A percentile compares a stretch with the other conserved stretches of the same genome.
phyloP scores from a whole-genome alignment of 2,329 filamentous ascomycete species.

The Monosporascus sp. region DNA sequence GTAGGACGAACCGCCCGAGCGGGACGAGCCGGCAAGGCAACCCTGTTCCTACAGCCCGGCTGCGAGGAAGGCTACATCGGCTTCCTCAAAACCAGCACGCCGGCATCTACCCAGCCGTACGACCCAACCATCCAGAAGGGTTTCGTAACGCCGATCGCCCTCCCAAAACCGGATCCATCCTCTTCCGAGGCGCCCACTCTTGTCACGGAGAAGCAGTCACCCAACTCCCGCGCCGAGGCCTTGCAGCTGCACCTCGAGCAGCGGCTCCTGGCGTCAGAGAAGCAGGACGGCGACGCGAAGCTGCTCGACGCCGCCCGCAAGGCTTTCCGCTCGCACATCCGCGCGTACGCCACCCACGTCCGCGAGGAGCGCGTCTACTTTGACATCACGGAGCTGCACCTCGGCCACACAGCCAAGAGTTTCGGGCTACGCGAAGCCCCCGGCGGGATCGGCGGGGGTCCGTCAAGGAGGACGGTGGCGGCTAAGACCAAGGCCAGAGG shows the following conservation, averaged over 20 bases:
- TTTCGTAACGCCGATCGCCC: constrained; percentile 53
- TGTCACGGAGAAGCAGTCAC: constrained; percentile 34
- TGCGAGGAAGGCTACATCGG: constrained; percentile 87
- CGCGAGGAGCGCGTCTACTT: constrained; percentile 81
- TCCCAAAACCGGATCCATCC: constrained; percentile 51
- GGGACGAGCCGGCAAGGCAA: constrained; percentile 77
- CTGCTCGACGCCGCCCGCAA: constrained; percentile 76
- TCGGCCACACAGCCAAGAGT: constrained; percentile 90
- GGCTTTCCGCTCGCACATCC: constrained; percentile 85
- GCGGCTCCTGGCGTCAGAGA: constrained; percentile 40
- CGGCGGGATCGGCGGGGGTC: constrained; percentile 66
- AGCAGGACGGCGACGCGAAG: constrained; percentile 29
- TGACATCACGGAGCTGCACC: constrained; percentile 83
- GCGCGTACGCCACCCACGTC: constrained; percentile 92
- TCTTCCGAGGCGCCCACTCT: constrained; percentile 50
- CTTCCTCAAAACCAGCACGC: constrained; percentile 52
- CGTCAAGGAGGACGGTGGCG: constrained; percentile 36
- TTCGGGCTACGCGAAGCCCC: constrained; percentile 88
- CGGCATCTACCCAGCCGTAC: constrained; percentile 45
- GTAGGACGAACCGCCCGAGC: constrained; percentile 93
- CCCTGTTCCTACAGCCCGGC: constrained; percentile 86
- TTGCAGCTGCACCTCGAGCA: constrained; percentile 57
- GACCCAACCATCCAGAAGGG: constrained; percentile 59
- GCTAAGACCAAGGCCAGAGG: constrained; percentile 26
- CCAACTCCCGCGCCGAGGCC: constrained; percentile 46